Evolutionary conservation across 352 stramenopile species (phyloP), one percentile per base, ranked within the genome.

Genomic region (Pythium phragmitis): DNA sequence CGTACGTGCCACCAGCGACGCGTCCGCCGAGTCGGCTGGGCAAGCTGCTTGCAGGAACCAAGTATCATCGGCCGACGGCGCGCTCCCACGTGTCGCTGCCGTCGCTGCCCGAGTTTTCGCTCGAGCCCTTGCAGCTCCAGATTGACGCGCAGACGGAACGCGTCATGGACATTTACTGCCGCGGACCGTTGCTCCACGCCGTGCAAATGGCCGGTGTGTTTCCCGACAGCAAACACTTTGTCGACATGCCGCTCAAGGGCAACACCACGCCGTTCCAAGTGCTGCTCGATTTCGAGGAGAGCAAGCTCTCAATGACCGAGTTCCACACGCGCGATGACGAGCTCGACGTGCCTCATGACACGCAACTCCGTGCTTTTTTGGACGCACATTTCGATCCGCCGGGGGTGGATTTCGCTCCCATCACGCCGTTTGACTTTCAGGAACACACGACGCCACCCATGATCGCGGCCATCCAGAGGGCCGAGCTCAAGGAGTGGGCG

Each of bases 211-310:
- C 77, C 14, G 69, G 74, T 16, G 70, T 98, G 21, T 98, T 94
- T 55, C 66, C 76, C 6, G 92, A 98, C 77, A 91, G 80, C 73
- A 98, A 98, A 62, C 84, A 94, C 60, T 98, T 98, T 63, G 92
- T 98, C 4, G 91, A 97, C 67, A 97, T 97, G 91, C 91, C 92
- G 5, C 87, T 98, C 70, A 92, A 90, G 67, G 37, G 67, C 9
- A 92, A 91, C 68, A 91, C 73, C 51, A 89, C 74, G 46, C 72
- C 76, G 5, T 88, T 87, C 55, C 65, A 89, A 17, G 85, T 93
- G 50, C 72, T 89, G 21, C 53, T 89, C 28, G 82, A 91, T 57
- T 94, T 94, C 46, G 58, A 88, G 55, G 68, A 74, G 13, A 75
- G 75, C 12, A 66, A 66, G 28, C 68, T 92, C 37, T 71, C 77